Base-by-base conservation (phyloP, 495 filamentous ascomycete species). In the Chaetomidium leptoderma region DNA sequence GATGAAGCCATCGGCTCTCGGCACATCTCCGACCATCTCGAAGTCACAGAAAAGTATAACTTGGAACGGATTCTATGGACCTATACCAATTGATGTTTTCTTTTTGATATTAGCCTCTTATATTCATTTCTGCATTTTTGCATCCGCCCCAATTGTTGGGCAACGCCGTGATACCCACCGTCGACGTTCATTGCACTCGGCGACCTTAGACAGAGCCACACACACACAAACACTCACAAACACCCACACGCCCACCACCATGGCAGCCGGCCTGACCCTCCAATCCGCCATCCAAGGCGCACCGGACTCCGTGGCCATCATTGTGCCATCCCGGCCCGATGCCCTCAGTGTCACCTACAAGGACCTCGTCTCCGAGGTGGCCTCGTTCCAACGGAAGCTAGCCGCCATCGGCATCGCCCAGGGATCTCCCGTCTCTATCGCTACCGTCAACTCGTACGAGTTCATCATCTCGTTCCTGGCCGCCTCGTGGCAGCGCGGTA, bases 391-490 rank as follows among this genome's bases (percentile, higher is more conserved):
- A 71, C 72, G 73, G 60, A 85, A 86, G 72, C 80, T 92, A 35
- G 89, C 89, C 13, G 75, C 75, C 37, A 74, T 91, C 53, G 88
- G 88, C 44, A 81, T 91, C 50, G 70, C 76, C 42, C 75, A 80
- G 37, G 75, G 79, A 42, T 77, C 81, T 11, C 83, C 89, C 24
- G 86, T 92, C 40, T 90, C 87, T 21, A 88, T 91, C 57, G 84
- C 87, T 2, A 78, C 88, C 17, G 81, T 85, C 27, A 92, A 92
- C 71, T 87, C 85, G 27, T 88, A 88, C 66, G 87, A 89, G 71
- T 91, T 91, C 72, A 83, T 91, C 62, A 82, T 91, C 54, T 82
- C 87, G 2, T 93, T 93, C 74, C 78, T 93, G 23, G 89, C 88
- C 16, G 77, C 83, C 16, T 81, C 87, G 7, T 86, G 83, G 80